Evolutionary conservation across 2,329 filamentous ascomycete genomes (phyloP), one percentile per base, ranked within the genome.

Genomic region (Pyricularia pennisetigena): DNA sequence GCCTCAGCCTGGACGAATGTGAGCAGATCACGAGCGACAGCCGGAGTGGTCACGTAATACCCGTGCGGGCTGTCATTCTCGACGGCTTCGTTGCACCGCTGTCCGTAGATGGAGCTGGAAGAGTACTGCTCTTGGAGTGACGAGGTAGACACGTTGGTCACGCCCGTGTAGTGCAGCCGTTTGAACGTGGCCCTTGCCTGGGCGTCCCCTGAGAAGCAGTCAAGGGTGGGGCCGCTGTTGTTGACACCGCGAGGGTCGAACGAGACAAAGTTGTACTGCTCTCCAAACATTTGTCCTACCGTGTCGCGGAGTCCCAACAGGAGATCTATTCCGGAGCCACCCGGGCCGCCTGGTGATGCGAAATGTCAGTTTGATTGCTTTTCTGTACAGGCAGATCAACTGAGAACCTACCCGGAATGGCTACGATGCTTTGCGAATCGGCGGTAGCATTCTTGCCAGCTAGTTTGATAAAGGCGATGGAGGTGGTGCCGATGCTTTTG

Each of bases 221-320:
- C 77, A 16, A 78, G 77, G 26, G 70, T 69, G 1, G 80, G 80
- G 0, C 75, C 77, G 2, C 78, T 80, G 63, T 74, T 77, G 12
- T 77, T 78, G 63, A 80, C 74, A 66, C 82, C 82, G 23, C 82
- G 77, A 1, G 82, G 82, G 71, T 84, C 82, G 66, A 83, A 84
- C 0, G 81, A 79, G 64, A 84, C 76, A 23, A 83, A 72, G 69
- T 83, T 80, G 70, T 79, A 77, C 57, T 81, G 77, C 0, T 70
- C 67, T 54, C 81, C 81, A 16, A 81, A 26, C 57, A 61, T 61
- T 61, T 12, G 57, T n/a, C 57, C 72, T 26, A 79, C 70, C 1
- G 70, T 66, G 35, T 81, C 57, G 1, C 57, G 28, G 26, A 76
- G 80, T 4, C 69, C 35, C 12, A 8, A n/a, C 0, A 77, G 68